Evolutionary conservation across 441 rosid genomes (phyloP), one percentile per base, ranked within the genome.

Genomic region (Pelargonium hybrid): DNA sequence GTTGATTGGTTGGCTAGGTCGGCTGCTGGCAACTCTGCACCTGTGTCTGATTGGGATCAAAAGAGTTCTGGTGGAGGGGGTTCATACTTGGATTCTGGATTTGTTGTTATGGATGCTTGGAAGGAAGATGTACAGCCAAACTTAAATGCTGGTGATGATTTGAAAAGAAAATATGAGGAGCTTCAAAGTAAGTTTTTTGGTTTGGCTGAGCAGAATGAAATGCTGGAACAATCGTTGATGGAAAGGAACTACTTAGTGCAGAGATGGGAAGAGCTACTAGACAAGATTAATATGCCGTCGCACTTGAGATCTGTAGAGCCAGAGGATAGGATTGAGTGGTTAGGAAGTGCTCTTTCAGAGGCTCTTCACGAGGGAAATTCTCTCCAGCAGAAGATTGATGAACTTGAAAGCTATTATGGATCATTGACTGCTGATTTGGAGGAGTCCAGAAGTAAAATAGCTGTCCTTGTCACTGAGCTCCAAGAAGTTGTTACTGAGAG

Each of bases 191-290:
- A 90, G 82, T 96, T 93, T 81, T 96, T 85, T 83, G 96, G 93
- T 66, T 82, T 93, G 87, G 99, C 98, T 67, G 98, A 96, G 80
- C 97, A 93, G 83, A 96, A 90, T 85, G 99, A 93, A 85, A 91
- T 93, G 99, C 92, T 93, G 78, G 98, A 96, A 77, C 99, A 91
- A 77, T 96, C 99, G 71, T 84, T 96, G 73, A 76, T 87, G 98
- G 92, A 90, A 75, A 91, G 98, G 83, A 93, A 91, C 79, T 83
- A 83, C 56, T 74, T 91, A 83, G 86, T 93, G 72, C 93, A 91
- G 88, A 87, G 90, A 82, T 96, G 96, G 98, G 99, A 96, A 85
- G 90, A 86, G 77, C 86, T 88, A 70, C 79, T 96, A 72, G 93
- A 76, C 70, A 82, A 84, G 78, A 85, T 91, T 65, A 59, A 86